Percentiles rank a stretch among this genome's conserved stretches.
Conservation (phyloP, 2,329 filamentous ascomycete species). For the Mycogone perniciosa region DNA sequence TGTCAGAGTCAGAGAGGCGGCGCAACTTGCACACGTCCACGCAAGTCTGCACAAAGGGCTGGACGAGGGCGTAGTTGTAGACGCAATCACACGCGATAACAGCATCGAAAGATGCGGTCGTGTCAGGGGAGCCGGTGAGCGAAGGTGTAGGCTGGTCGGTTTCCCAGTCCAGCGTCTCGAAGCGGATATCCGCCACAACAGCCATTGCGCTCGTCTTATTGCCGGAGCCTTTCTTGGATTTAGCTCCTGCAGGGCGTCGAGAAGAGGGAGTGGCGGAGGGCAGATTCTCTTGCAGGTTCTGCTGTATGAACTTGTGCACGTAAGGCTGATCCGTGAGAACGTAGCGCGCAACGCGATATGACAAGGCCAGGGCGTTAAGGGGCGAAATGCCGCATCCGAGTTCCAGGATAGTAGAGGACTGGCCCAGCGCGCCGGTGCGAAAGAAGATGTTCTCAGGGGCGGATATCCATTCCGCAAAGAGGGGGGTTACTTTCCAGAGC, state of each 20-base stretch:
- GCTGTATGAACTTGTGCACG: constrained; percentile 66
- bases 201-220: constrained; percentile 1
- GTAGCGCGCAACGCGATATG: constrained; percentile 56
- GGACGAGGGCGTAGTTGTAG: constrained; percentile 83
- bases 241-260: background rate
- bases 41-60: constrained; percentile 77
- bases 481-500: constrained; percentile 84
- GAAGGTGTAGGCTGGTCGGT: constrained; percentile 44
- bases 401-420: constrained; percentile 61
- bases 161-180: constrained; percentile 78
- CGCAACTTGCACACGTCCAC: constrained; percentile 64
- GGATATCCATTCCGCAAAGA: constrained; percentile 74
- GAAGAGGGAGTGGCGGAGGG: constrained; percentile 5
- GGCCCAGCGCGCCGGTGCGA: constrained; percentile 39
- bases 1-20: background rate
- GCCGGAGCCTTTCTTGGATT: background rate
- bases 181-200: constrained; percentile 35
- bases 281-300: constrained; percentile 65
- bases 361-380: constrained; percentile 65
- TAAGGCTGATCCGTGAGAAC: constrained; percentile 86
- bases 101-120: constrained; percentile 53
- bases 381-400: constrained; percentile 85
- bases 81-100: constrained; percentile 89
- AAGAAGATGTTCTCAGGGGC: constrained; percentile 58
- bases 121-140: constrained; percentile 30